Base-by-base conservation (phyloP, 805 yeast genomes). In the Nakazawaea holstii region DNA sequence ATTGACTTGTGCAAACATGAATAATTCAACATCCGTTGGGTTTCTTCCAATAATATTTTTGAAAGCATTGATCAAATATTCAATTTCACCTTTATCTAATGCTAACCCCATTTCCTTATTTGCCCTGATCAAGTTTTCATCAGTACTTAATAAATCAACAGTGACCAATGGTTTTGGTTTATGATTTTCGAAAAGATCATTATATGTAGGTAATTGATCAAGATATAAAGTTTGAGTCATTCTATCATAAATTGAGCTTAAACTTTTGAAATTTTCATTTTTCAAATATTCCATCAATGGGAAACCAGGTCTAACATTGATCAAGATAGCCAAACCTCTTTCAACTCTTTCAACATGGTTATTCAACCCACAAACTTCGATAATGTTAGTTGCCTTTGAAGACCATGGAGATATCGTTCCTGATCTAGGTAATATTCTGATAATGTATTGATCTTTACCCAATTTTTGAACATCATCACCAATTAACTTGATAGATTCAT, bases 331-430 rank as follows among this genome's bases (percentile, higher is more conserved):
- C 53, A 84, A 56, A 49, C 99, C 99, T 61, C 99, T 81, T 72
- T 94, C 99, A 49, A 94, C 82, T 58, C 98, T 79, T 59, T 80
- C 87, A 42, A 94, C 73, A 51, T 74, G 77, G 15, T 74, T 72
- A 35, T 73, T 77, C 51, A 94, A 74, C 8, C 97, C 97, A 69
- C 96, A 88, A 48, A 87, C 95, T 48, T 82, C 79, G 45, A 91
- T 78, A 55, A 94, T 94, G 68, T 94, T 92, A 36, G 99, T 91
- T 27, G 99, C 99, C 69, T 94, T 94, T 11, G 98, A 91, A 8
- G 97, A 88, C 99, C 99, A 94, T 31, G 99, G 98, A 26, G 98
- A 91, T 55, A 94, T 92, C 10, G 99, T 94, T 52, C 99, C 99
- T 7, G 90, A 72, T 65, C 98, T 80, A 39, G 99, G 99, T 45